Percentiles rank a stretch among this genome's conserved stretches.
phyloP scores from a whole-genome alignment of 305 asterid species.

The Fraxinus sp. region DNA sequence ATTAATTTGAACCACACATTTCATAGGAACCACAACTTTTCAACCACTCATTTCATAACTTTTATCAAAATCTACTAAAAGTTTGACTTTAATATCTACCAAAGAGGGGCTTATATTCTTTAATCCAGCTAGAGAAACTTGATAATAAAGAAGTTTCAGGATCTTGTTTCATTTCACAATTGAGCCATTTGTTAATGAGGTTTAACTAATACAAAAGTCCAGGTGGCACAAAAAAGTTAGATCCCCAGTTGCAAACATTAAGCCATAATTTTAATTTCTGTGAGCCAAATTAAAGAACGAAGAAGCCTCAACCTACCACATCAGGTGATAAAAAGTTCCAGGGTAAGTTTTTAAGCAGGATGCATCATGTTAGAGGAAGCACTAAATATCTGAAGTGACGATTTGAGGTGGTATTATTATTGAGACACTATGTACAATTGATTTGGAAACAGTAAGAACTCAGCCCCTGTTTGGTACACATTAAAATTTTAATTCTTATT shows the following conservation, averaged over 20 bases:
- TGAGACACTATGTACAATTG: background rate
- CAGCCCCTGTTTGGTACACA: background rate
- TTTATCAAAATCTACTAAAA: background rate
- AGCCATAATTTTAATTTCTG: background rate
- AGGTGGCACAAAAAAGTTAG: background rate
- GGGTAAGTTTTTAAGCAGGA: background rate
- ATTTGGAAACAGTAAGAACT: background rate
- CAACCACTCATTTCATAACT: background rate
- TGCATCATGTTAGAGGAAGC: background rate
- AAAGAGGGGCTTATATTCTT: background rate
- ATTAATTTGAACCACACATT: background rate
- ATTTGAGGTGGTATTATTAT: background rate
- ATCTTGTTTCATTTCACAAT: background rate
- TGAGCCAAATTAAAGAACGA: background rate
- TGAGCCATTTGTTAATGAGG: background rate
- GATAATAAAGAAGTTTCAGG: background rate
- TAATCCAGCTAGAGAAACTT: background rate
- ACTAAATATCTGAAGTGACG: background rate
- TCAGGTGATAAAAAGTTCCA: background rate
- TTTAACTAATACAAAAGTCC: background rate
- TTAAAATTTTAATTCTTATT: no score
- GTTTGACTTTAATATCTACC: background rate
- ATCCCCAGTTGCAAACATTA: background rate
- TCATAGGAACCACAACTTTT: background rate
- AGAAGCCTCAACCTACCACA: background rate